Evolutionary conservation across 352 stramenopile genomes (phyloP), one percentile per base, ranked within the genome.

Genomic region (Pseudoperonospora humuli): DNA sequence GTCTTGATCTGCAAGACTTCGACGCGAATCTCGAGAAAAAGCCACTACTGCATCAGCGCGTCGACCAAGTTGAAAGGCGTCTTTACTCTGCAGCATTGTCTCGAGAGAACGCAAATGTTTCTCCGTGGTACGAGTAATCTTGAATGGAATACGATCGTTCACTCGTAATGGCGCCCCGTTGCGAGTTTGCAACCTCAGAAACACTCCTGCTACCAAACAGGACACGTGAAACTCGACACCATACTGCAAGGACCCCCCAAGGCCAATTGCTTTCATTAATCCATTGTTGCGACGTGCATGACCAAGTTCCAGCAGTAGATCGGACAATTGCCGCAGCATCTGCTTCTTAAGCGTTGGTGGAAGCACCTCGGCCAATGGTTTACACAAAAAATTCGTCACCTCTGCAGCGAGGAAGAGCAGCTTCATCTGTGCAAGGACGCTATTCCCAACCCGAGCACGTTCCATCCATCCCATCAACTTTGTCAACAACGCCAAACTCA

Each of bases 201-300:
- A 93, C 2, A 93, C 50, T 27, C 82, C 79, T 3, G 80, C 67
- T 18, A 70, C 65, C 20, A 93, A 56, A n/a, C 73, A 77, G 5
- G 61, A 70, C 13, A 87, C 72, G 41, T 93, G 82, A 49, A 91
- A 90, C 46, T 91, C 79, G 11, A 86, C 59, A 13, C 70, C 68
- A 50, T 86, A 81, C 48, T 81, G 73, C 28, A 92, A 61, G 1
- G 79, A 79, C 0, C 79, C 78, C 17, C 75, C 75, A 3, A 91
- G 78, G 25, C 78, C 78, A 32, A 91, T 91, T 1, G 76, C 79
- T 51, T 89, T 89, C 79, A 91, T 91, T 52, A 91, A 73, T 1
- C 79, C 79, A 19, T 86, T 80, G 50, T 91, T 76, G 27, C 71
- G 75, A 26, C 79, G 67, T 6, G 75, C 72, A 25, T 91, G 69